Conservation (phyloP, 2,329 filamentous ascomycete species). For the Verruconis gallopava region DNA sequence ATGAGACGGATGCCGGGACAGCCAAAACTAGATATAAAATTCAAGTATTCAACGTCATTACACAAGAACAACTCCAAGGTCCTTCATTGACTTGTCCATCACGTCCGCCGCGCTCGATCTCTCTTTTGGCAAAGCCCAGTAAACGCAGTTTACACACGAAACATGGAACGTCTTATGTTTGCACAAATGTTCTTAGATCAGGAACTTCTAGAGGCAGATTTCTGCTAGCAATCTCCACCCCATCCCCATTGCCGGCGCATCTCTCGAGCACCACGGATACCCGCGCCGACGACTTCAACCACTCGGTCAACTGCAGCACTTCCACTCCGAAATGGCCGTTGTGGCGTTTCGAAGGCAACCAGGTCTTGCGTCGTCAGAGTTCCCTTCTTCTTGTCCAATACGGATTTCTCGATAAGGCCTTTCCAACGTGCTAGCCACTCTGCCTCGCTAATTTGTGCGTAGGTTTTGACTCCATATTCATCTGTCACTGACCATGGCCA, state of each 20-base stretch:
- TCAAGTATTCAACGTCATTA: no score
- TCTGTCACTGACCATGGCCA: constrained; percentile 42
- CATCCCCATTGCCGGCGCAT: constrained; percentile 10
- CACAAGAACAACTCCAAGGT: no score
- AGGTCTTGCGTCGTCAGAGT: constrained; percentile 12
- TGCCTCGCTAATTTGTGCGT: constrained; percentile 35
- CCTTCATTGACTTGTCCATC: no score
- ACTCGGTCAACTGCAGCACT: constrained; percentile 4
- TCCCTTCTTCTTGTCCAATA: constrained; percentile 43
- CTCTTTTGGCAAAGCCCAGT: no score
- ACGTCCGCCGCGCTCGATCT: no score
- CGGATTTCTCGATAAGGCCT: constrained; percentile 45
- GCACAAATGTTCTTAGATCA: no score
- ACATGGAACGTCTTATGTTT: no score
- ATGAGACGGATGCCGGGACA: no score
- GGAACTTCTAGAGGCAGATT: no score
- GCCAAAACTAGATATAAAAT: no score
- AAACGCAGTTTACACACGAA: no score
- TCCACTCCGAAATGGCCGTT: constrained; percentile 3
- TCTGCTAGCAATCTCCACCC: constrained; percentile 10
- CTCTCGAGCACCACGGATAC: constrained; percentile 6
- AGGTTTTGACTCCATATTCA: constrained; percentile 28
- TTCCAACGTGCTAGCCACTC: constrained; percentile 54
- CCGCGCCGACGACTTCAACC: constrained; percentile 8
- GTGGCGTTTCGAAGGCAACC: not conserved